phyloP scores from a whole-genome alignment of 2,329 filamentous ascomycete genomes.

The Plectosphaerella cucumerina region DNA sequence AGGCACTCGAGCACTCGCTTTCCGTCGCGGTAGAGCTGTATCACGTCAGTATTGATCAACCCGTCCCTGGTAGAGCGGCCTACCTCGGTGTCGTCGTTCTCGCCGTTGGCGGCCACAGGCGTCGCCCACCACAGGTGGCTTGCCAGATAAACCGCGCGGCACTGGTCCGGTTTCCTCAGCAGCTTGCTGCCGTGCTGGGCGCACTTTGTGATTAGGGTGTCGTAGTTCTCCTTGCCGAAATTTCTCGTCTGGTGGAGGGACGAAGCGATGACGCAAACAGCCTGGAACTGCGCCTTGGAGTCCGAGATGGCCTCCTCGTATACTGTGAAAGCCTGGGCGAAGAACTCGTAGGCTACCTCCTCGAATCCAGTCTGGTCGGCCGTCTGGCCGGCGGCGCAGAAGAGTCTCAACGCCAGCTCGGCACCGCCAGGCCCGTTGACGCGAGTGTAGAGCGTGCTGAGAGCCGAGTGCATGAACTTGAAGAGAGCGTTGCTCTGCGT shows the following conservation, averaged over 20 bases:
- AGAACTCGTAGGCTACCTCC: conserved; percentile 96
- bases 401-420: conserved; percentile 83
- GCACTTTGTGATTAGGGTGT: conserved; percentile 96
- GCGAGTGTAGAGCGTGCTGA: conserved; percentile 83
- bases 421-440: conserved; percentile 74
- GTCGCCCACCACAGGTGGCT: conserved; percentile 98
- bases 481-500: conserved; percentile 72
- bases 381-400: conserved; percentile 87
- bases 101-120: conserved; percentile 70
- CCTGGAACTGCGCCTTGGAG: conserved; percentile 95
- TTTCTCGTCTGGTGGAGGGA: conserved; percentile 83
- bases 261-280: conserved; percentile 89
- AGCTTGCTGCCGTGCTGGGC: conserved; percentile 95
- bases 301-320: conserved; percentile 97
- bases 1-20: conserved; percentile 96
- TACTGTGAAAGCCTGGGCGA: conserved; percentile 95
- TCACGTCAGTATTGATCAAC: conserved; percentile 15
- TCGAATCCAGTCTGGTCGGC: conserved; percentile 90
- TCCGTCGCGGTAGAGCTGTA: conserved; percentile 91
- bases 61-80: conserved; percentile 31
- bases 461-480: conserved; percentile 89
- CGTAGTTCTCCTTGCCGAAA: conserved; percentile 96
- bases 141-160: conserved; percentile 90
- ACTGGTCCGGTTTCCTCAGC: conserved; percentile 96
- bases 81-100: conserved; percentile 78